Evolutionary conservation across 352 stramenopile species (phyloP), one percentile per base, ranked within the genome.

Genomic region (Phytopythium oedochilum): DNA sequence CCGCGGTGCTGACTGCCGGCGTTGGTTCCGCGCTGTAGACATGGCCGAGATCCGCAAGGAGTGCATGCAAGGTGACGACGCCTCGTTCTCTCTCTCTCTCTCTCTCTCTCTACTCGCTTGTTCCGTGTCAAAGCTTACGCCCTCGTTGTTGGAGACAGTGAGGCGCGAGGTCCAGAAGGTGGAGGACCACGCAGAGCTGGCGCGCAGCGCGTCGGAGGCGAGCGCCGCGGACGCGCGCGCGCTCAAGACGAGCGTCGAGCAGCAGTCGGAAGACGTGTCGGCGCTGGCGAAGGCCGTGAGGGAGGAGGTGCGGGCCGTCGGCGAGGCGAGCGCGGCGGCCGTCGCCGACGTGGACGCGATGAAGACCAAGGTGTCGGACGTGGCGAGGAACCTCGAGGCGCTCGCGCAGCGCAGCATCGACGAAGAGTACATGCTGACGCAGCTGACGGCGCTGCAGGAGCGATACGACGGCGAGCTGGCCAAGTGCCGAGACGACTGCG

Each of bases 371-470:
- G 2, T 40, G n/a, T 4, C 36, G 12, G 18, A 38, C 2, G 26
- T 68, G 46, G 62, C 81, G 20, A 68, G 67, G 51, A 62, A 63
- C 22, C 18, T 73, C 29, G 49, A 71, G 36, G 28, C 40, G 2
- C 56, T 62, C 9, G 34, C 12, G 1, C 29, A 60, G n/a, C 55
- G 38, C 25, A 73, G 60, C 18, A 67, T 86, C 12, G 75, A 75
- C 31, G 78, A 88, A 34, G 78, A 88, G 20, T 63, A 66, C 22
- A 59, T 88, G 17, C 75, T 84, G 70, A 63, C 68, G 47, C 75
- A 84, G 53, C 57, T 86, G 12, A 66, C 73, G 7, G 48, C 63
- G 8, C 53, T 86, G 0, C 72, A 88, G 38, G 78, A 88, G 53
- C 66, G 74, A 14, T 78, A 72, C 20, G 78, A 84, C 14, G 60